Evolutionary conservation across 306 rosid species (phyloP).

Genomic region (Heteromeles arbutifolia): DNA sequence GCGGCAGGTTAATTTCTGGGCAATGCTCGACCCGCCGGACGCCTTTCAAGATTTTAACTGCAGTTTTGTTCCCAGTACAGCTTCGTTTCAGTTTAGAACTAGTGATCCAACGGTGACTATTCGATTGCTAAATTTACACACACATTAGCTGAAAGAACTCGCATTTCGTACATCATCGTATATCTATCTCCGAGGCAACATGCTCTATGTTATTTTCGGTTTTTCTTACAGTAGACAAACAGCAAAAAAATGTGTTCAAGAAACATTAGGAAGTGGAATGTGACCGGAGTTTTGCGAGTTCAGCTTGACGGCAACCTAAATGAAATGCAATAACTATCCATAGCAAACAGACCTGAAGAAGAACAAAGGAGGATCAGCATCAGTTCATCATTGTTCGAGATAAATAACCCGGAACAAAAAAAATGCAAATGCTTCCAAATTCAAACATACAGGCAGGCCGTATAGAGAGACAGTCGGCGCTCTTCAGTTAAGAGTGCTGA

Average conservation of each 20-base stretch:
- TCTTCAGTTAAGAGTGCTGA: constrained; percentile 47
- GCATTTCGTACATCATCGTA: not conserved
- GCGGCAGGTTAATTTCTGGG: not conserved
- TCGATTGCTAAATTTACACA: not conserved
- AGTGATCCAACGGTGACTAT: not conserved
- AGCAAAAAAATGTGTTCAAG: not conserved
- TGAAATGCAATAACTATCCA: constrained; percentile 74
- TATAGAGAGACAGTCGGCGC: constrained; percentile 64
- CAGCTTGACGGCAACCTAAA: constrained; percentile 73
- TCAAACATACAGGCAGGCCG: constrained; percentile 66
- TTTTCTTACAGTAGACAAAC: not conserved
- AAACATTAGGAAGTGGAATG: constrained; percentile 28
- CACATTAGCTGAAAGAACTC: not conserved
- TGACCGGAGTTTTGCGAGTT: constrained; percentile 45
- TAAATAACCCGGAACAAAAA: not conserved
- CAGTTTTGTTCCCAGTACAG: not conserved
- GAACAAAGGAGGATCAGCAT: constrained; percentile 2
- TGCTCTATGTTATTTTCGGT: too few relatives aligned
- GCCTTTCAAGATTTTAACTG: not conserved
- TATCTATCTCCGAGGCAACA: not conserved
- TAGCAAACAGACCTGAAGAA: constrained; percentile 58
- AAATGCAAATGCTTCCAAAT: not conserved
- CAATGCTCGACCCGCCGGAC: not conserved
- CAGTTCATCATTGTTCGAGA: not conserved
- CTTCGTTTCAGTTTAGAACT: not conserved